Conservation (phyloP, 306 rosid species). For the Gleditsia sinensis region DNA sequence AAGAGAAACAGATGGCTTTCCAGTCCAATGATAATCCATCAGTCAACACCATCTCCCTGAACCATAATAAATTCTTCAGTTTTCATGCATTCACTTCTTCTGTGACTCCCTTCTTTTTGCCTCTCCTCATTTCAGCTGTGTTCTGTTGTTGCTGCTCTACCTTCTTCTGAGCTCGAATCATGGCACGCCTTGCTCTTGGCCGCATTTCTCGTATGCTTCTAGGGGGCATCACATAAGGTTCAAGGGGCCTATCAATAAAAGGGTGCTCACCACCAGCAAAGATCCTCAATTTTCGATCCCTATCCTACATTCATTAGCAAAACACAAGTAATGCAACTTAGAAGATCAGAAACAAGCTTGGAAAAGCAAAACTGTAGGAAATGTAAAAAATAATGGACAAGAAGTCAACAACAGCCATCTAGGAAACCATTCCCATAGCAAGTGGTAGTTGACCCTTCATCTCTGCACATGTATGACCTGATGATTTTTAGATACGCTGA, state of each 20-base stretch:
- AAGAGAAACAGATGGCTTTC: background rate
- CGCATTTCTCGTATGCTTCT: constrained; percentile 76
- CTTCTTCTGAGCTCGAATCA: constrained; percentile 87
- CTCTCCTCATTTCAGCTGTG: constrained; percentile 42
- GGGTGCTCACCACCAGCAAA: constrained; percentile 83
- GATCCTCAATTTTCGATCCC: constrained; percentile 90
- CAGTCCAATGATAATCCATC: background rate
- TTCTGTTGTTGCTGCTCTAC: constrained; percentile 63
- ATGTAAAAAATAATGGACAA: constrained; percentile 5
- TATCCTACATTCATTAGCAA: constrained; percentile 65
- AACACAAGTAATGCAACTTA: constrained; percentile 27
- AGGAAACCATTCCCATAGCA: constrained; percentile 7
- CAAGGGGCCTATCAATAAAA: constrained; percentile 77
- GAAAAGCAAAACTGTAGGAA: background rate
- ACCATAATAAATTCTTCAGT: constrained; percentile 28
- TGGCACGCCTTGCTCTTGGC: constrained; percentile 87
- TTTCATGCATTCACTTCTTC: constrained; percentile 53
- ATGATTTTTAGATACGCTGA: background rate
- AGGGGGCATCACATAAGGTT: constrained; percentile 76
- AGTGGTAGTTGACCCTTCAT: constrained; percentile 1
- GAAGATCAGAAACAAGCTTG: background rate
- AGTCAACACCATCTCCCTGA: constrained; percentile 3
- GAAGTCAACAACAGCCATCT: constrained; percentile 5
- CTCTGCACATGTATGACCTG: background rate
- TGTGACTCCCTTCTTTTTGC: constrained; percentile 49